Percentiles rank a stretch among this genome's conserved stretches.
Evolutionary conservation across 192 early-diverging fungal genomes (phyloP).

Genomic region (Podila epicladia): DNA sequence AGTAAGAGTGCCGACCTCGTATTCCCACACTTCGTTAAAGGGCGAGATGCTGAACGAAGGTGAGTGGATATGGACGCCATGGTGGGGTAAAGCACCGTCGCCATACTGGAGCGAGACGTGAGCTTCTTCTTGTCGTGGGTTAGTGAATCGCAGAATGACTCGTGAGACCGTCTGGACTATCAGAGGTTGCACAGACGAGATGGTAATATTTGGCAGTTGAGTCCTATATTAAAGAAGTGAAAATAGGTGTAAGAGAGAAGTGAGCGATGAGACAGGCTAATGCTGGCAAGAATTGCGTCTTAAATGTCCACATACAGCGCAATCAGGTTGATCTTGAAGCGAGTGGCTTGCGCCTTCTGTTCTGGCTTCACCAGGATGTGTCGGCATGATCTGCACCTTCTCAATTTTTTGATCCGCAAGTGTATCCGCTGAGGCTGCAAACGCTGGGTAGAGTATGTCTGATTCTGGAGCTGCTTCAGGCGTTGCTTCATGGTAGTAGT

Average conservation of each 20-base stretch:
- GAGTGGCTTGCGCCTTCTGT: conserved; percentile 85
- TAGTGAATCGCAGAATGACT: conserved; percentile 78
- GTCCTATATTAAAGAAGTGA: conserved; percentile 52
- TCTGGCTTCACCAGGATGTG: conserved; percentile 94
- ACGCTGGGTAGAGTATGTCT: conserved; percentile 65
- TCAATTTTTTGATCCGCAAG: conserved; percentile 86
- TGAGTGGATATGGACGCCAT: conserved; percentile 64
- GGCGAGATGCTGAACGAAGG: conserved; percentile 74
- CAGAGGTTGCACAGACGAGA: conserved; percentile 59
- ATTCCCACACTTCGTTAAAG: conserved; percentile 84
- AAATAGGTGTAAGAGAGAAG: neutral
- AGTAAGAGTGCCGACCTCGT: conserved; percentile 61
- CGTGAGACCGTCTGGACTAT: conserved; percentile 51
- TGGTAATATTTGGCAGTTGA: conserved; percentile 82
- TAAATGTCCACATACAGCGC: conserved; percentile 66
- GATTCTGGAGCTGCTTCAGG: conserved; percentile 68
- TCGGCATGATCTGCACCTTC: conserved; percentile 87
- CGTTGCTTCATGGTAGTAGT: conserved; percentile 71
- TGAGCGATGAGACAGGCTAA: neutral
- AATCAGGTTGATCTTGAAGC: conserved; percentile 91
- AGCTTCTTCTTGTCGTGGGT: conserved; percentile 82
- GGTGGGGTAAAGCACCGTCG: conserved; percentile 34
- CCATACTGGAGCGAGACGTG: conserved; percentile 62
- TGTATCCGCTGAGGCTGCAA: conserved; percentile 86
- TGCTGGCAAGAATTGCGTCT: too few species aligned